These are phyloP conservation scores for Silene vulgaris DNA, from an alignment of 179 eudicot species.

Conservation along the genomic window DNA sequence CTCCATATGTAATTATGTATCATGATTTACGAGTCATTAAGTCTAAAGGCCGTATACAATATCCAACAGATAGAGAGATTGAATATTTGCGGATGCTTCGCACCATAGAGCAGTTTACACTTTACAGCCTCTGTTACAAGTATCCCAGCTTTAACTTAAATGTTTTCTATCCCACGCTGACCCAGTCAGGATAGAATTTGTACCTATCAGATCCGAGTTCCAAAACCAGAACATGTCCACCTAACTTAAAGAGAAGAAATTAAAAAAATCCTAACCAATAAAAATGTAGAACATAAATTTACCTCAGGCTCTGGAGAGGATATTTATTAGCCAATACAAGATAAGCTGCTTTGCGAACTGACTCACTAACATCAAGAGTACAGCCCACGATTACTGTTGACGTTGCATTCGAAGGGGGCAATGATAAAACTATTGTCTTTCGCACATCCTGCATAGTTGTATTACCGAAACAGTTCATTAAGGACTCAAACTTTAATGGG, in stretches of 20 bases:
- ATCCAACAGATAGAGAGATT: background rate
- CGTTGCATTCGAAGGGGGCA: conserved; percentile 78
- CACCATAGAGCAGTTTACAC: background rate
- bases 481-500: background rate
- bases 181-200: background rate
- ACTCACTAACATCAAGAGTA: conserved; percentile 86
- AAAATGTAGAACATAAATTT: conserved; percentile 9
- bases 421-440: conserved; percentile 65
- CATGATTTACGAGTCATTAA: too few relatives aligned
- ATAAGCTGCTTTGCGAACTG: conserved; percentile 87
- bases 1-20: too few relatives aligned
- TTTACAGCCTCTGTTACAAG: background rate
- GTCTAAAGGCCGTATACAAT: background rate
- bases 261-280: background rate
- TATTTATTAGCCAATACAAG: conserved; percentile 82
- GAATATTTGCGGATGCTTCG: too few relatives aligned
- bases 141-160: background rate
- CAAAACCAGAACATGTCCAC: background rate
- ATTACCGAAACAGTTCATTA: conserved; percentile 16
- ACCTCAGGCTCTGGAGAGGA: conserved; percentile 98
- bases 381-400: conserved; percentile 60
- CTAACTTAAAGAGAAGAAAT: background rate
- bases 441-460: conserved; percentile 73
- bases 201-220: background rate
- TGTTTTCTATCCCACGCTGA: background rate